Evolutionary conservation across 2,329 filamentous ascomycete genomes (phyloP), one percentile per base, ranked within the genome.

Genomic region (Microdochium trichocladiopsis): DNA sequence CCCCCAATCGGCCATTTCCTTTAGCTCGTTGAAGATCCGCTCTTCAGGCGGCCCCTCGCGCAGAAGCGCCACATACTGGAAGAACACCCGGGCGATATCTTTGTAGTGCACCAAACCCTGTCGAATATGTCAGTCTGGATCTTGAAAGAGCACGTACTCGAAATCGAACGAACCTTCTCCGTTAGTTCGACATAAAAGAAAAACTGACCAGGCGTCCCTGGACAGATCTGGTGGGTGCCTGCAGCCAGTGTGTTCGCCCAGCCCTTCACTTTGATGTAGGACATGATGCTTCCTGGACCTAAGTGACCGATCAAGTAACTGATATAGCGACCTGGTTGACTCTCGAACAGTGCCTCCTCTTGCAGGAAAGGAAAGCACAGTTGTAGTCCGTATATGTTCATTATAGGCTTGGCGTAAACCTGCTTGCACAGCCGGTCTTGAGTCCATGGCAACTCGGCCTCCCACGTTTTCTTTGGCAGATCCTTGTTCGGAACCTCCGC

Each of bases 11-110:
- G 88, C 86, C 72, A 97, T 84, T 33, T 86, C 85, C 69, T 91
- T 93, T 68, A 94, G 88, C 70, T 99, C 94, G 28, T 95, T 83
- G 54, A 94, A 92, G 53, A 97, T 91, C 94, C 94, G 97, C 66
- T 95, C 78, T 59, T 95, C 86, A 0, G 93, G 92, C 4, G 87
- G 81, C 2, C 79, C 78, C 61, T 95, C 88, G 56, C 84, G 84
- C 52, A 99, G 80, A 67, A 99, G 81, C 10, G 90, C 84, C 56
- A 97, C 84, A 63, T 99, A 99, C 66, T 95, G 87, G 72, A 96
- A 96, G 56, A 96, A 79, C 25, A 86, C 82, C 68, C 92, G 92
- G 57, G 87, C 79, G 18, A 96, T 82, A 61, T 95, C 88, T 53
- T 85, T 79, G 70, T 95, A 94, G 59, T 93, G 78, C 62, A 86